phyloP scores from a whole-genome alignment of 2,329 filamentous ascomycete species.

The Calonectria crousiana region DNA sequence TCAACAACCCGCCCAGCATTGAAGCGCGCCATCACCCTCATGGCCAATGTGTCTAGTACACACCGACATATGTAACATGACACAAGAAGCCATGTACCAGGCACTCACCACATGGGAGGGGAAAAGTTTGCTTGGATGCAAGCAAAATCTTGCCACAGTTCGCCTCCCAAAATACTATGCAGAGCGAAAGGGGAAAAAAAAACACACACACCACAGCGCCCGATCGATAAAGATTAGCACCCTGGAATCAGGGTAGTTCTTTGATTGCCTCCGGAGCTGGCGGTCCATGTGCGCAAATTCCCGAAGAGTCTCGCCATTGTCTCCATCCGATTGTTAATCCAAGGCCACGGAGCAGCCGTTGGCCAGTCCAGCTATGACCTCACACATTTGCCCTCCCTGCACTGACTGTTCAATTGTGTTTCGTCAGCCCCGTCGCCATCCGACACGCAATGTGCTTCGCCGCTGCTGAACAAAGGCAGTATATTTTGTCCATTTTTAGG shows the following conservation, averaged over 20 bases:
- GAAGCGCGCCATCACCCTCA: conserved; percentile 19
- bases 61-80: background rate
- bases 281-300: conserved; percentile 25
- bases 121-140: conserved; percentile 17
- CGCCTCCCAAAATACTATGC: conserved; percentile 12
- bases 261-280: conserved; percentile 16
- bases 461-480: background rate
- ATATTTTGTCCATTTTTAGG: conserved; percentile 19
- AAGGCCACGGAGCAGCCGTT: conserved; percentile 28
- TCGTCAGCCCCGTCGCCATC: conserved; percentile 23
- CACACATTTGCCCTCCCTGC: conserved; percentile 24
- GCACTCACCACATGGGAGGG: background rate
- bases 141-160: conserved; percentile 22
- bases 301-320: conserved; percentile 41
- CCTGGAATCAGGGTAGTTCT: conserved; percentile 14
- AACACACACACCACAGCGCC: conserved; percentile 24
- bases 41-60: conserved; percentile 10
- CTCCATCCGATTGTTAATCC: conserved; percentile 36
- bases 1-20: conserved; percentile 25
- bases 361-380: conserved; percentile 36
- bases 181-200: conserved; percentile 5
- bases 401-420: conserved; percentile 20
- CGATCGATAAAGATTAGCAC: conserved; percentile 18
- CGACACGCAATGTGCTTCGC: conserved; percentile 26
- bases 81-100: conserved; percentile 6